Evolutionary conservation across 352 stramenopile species (phyloP).

Genomic region (Pythium aquatile): DNA sequence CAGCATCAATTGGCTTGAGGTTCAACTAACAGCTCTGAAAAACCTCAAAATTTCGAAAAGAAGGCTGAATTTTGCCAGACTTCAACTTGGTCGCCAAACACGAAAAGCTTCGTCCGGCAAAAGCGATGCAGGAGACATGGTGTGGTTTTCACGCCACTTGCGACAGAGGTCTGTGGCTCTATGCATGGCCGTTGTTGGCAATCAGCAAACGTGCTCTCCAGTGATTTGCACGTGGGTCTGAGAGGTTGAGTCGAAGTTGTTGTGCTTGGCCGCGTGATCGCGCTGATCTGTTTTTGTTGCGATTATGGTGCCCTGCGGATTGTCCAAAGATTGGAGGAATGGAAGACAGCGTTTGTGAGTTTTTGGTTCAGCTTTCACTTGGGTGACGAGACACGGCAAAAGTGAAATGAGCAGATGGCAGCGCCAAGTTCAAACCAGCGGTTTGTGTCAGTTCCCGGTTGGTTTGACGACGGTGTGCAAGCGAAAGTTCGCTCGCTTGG

Average conservation of each 20-base stretch:
- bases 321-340: not conserved
- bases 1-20: constrained; percentile 2
- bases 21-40: constrained; percentile 17
- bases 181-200: not conserved
- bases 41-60: constrained; percentile 3
- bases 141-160: too few relatives aligned
- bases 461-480: constrained; percentile 21
- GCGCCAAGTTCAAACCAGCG: constrained; percentile 20
- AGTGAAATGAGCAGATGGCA: not conserved
- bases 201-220: not conserved
- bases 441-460: constrained; percentile 16
- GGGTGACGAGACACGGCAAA: constrained; percentile 7
- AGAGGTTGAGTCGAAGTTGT: not conserved
- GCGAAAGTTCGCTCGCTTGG: constrained; percentile 8
- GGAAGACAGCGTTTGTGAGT: not conserved
- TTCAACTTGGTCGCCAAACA: constrained; percentile 8
- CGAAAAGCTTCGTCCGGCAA: not conserved
- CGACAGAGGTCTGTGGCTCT: too few relatives aligned
- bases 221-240: not conserved
- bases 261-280: constrained; percentile 1
- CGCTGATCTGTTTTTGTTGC: constrained; percentile 6
- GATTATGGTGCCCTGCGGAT: constrained; percentile 7
- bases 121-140: too few relatives aligned
- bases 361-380: constrained; percentile 1
- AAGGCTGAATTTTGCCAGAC: constrained; percentile 8